Evolutionary conservation across 495 filamentous ascomycete genomes (phyloP).

Genomic region (Penicillium paradoxum): DNA sequence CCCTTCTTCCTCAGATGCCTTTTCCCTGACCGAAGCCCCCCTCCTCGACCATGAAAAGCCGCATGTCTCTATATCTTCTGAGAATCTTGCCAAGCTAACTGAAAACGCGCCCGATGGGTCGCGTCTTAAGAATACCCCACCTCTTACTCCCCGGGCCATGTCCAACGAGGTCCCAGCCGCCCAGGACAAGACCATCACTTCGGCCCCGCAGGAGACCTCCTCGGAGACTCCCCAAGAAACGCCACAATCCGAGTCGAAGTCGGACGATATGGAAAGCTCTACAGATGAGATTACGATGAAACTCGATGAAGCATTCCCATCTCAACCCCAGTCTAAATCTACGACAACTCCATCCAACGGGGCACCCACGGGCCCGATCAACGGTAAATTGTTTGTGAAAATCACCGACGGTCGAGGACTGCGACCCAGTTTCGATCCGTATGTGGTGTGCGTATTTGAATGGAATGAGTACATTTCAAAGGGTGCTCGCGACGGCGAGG

Average conservation of each 20-base stretch:
- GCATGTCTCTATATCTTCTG: conserved; percentile 51
- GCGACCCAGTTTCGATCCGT: conserved; percentile 77
- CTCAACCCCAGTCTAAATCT: conserved; percentile 10
- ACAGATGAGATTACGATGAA: conserved; percentile 40
- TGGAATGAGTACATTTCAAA: conserved; percentile 93
- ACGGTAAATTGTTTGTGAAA: conserved; percentile 84
- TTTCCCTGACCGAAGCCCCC: conserved; percentile 51
- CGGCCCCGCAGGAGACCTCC: conserved; percentile 19
- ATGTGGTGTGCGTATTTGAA: conserved; percentile 95
- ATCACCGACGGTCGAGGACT: conserved; percentile 80
- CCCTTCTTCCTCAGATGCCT: conserved; percentile 49
- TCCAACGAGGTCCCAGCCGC: conserved; percentile 55
- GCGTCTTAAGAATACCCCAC: conserved; percentile 78
- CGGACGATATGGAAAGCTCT: conserved; percentile 25
- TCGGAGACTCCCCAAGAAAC: conserved; percentile 14
- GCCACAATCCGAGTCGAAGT: conserved; percentile 14
- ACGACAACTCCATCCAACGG: conserved; percentile 35
- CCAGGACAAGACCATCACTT: conserved; percentile 32
- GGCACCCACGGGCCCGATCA: conserved; percentile 66
- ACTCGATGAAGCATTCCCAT: conserved; percentile 42
- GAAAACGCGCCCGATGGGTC: conserved; percentile 56
- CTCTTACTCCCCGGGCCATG: conserved; percentile 79
- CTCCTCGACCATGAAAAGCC: conserved; percentile 48
- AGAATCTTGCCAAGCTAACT: conserved; percentile 86
- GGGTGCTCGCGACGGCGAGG: conserved; percentile 59